Conservation (phyloP, 129 eudicot species). For the Chrysanthemum makinoi region DNA sequence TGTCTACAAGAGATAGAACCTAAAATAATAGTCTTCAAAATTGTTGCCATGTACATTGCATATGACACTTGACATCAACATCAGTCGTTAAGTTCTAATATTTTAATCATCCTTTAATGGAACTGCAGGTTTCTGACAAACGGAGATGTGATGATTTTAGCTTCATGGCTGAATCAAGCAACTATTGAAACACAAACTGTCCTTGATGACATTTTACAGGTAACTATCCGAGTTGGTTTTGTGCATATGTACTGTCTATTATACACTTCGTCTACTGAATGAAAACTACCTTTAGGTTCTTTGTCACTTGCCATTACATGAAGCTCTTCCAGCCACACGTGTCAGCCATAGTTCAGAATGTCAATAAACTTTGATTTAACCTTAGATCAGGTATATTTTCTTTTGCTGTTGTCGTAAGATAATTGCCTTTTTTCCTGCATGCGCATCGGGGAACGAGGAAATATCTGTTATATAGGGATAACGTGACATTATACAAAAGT, state of each 20-base stretch:
- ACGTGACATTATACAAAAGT: too few relatives aligned
- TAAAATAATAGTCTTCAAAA: too few relatives aligned
- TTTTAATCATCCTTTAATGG: too few relatives aligned
- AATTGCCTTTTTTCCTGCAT: not conserved
- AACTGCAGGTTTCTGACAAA: too few relatives aligned
- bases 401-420: conserved; percentile 14
- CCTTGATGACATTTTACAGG: conserved; percentile 42
- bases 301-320: conserved; percentile 20
- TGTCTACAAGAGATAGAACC: too few relatives aligned
- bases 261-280: conserved; percentile 18
- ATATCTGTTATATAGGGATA: too few relatives aligned
- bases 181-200: too few relatives aligned
- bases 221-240: conserved; percentile 22
- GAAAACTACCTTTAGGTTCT: conserved; percentile 55
- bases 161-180: too few relatives aligned
- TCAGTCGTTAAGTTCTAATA: too few relatives aligned
- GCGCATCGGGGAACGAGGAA: not conserved
- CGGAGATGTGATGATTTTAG: too few relatives aligned
- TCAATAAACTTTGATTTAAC: conserved; percentile 75
- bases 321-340: conserved; percentile 81
- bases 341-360: conserved; percentile 90
- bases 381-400: conserved; percentile 70
- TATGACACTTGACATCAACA: too few relatives aligned
- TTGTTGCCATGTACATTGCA: too few relatives aligned
- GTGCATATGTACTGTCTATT: not conserved